These are phyloP conservation scores for Stipa capillata DNA, from an alignment of 176 grass and related monocot genomes.

Conservation along the genomic window DNA sequence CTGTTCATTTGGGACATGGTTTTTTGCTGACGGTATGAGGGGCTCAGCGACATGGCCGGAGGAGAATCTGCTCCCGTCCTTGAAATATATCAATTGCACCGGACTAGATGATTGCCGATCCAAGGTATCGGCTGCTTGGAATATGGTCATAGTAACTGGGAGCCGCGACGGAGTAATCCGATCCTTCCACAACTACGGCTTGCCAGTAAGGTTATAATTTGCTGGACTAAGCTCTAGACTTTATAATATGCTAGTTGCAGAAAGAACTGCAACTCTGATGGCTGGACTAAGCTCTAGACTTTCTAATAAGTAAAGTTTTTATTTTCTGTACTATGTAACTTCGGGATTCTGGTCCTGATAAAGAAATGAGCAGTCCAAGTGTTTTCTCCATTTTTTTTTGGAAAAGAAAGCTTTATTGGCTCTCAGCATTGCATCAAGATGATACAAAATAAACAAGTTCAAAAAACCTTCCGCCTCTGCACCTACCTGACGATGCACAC, in stretches of 20 bases:
- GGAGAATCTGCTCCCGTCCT: slow-evolving; percentile 46
- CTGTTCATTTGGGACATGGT: slow-evolving; percentile 47
- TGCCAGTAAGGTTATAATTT: slow-evolving; percentile 51
- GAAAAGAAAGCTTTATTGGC: too few species aligned
- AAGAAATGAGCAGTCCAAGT: neutral
- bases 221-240: neutral
- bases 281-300: neutral
- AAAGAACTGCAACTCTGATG: neutral
- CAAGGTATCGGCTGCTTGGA: slow-evolving; percentile 42
- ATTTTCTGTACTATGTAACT: neutral
- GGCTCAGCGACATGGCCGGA: slow-evolving; percentile 61
- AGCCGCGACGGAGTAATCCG: slow-evolving; percentile 55
- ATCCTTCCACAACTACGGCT: slow-evolving; percentile 81
- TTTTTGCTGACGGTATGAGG: slow-evolving; percentile 29
- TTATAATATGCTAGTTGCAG: neutral
- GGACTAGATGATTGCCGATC: neutral
- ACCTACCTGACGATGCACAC: too few species aligned
- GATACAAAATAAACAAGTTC: too few species aligned
- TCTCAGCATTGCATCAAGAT: too few species aligned
- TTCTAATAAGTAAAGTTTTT: too few species aligned
- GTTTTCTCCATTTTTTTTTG: too few species aligned
- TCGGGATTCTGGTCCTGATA: neutral
- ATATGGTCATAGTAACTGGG: slow-evolving; percentile 47
- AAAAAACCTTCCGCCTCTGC: too few species aligned
- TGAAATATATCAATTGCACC: neutral